These are phyloP conservation scores for Clonostachys solani DNA, from an alignment of 2,329 filamentous ascomycete genomes.

Conservation along the genomic window DNA sequence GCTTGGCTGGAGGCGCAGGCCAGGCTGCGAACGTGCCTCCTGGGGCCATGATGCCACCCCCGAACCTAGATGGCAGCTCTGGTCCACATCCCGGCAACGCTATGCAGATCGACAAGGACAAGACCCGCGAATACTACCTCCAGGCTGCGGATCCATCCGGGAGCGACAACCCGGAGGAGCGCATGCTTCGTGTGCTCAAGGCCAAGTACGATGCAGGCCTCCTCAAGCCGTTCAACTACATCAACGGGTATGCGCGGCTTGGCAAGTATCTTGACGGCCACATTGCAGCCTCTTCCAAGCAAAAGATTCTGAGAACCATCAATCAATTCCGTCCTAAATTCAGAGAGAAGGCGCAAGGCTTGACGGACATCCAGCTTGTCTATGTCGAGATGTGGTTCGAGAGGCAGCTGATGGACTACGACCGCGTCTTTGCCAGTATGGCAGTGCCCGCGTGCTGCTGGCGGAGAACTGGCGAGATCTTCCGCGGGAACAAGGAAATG, in stretches of 20 bases:
- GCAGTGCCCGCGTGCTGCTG: slow-evolving; percentile 97
- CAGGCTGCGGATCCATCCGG: slow-evolving; percentile 94
- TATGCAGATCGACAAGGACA: slow-evolving; percentile 46
- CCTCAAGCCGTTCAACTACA: slow-evolving; percentile 96
- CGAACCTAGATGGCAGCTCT: slow-evolving; percentile 40
- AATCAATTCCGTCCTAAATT: slow-evolving; percentile 95
- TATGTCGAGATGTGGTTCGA: slow-evolving; percentile 99
- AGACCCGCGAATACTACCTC: slow-evolving; percentile 88
- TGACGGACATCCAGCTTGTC: slow-evolving; percentile 92
- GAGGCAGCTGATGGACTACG: slow-evolving; percentile 92
- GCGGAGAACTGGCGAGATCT: slow-evolving; percentile 95
- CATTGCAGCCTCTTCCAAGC: slow-evolving; percentile 75
- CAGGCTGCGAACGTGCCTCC: slow-evolving; percentile 12
- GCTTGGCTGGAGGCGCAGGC: slow-evolving; percentile 11
- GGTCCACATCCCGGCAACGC: slow-evolving; percentile 31
- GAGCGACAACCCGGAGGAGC: slow-evolving; percentile 79
- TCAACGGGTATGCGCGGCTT: slow-evolving; percentile 88
- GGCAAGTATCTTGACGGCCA: slow-evolving; percentile 90
- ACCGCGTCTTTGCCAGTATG: slow-evolving; percentile 98
- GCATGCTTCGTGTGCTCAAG: slow-evolving; percentile 89
- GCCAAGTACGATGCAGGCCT: slow-evolving; percentile 96
- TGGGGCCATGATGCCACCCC: slow-evolving; percentile 43
- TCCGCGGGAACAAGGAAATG: slow-evolving; percentile 98
- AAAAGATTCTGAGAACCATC: slow-evolving; percentile 87
- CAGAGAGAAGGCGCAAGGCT: slow-evolving; percentile 83